Evolutionary conservation across 2,329 filamentous ascomycete genomes (phyloP).

Genomic region (Colletotrichum sp.): DNA sequence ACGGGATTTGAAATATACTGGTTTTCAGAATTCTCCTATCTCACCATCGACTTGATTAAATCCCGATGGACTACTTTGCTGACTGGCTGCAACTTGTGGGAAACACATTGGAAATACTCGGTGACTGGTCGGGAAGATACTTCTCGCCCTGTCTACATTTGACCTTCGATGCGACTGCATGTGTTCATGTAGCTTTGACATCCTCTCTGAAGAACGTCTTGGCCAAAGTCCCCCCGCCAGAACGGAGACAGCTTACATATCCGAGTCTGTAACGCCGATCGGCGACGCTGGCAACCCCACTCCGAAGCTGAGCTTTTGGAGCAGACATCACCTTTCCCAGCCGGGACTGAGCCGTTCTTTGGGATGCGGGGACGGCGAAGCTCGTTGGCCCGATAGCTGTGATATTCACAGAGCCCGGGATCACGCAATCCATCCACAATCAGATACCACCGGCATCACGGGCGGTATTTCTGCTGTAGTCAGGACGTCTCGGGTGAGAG

Average conservation of each 20-base stretch:
- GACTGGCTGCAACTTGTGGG: background rate
- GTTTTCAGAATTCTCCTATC: background rate
- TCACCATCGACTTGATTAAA: background rate
- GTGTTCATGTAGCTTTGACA: background rate
- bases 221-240: background rate
- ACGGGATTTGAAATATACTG: background rate
- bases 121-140: background rate
- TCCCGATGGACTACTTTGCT: background rate
- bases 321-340: background rate
- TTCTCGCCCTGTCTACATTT: background rate
- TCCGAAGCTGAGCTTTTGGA: background rate
- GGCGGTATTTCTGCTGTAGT: background rate
- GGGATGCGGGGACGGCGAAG: background rate
- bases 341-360: background rate
- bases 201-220: background rate
- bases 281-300: background rate
- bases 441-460: background rate
- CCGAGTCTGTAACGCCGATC: background rate
- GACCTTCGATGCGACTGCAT: background rate
- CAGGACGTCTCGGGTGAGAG: background rate
- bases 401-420: background rate
- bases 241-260: background rate
- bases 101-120: background rate
- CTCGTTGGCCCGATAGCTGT: background rate
- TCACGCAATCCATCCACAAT: slow-evolving; percentile 19